Conservation (phyloP, 2,329 filamentous ascomycete species). For the Ceratocystis alfenasii region DNA sequence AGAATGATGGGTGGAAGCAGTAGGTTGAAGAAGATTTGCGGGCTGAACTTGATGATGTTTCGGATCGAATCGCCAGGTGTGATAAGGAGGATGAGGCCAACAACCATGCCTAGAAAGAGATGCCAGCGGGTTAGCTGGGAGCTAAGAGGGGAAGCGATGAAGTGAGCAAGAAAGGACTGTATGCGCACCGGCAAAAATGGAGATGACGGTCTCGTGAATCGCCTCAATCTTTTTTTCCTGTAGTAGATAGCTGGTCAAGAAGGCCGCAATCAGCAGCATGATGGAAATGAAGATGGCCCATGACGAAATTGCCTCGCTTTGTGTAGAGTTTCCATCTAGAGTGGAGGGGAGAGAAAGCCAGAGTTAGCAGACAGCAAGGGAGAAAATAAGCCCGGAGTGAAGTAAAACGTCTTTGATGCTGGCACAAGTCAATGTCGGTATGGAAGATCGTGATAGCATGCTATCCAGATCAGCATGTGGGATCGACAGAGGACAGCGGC, state of each 20-base stretch:
- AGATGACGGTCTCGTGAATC: conserved; percentile 94
- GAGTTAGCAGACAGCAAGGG: neutral
- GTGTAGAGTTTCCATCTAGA: conserved; percentile 59
- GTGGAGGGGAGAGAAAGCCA: conserved; percentile 25
- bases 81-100: conserved; percentile 77
- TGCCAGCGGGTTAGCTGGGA: conserved; percentile 6
- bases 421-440: neutral
- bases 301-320: conserved; percentile 90
- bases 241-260: conserved; percentile 93
- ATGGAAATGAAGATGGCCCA: conserved; percentile 98
- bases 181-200: conserved; percentile 76
- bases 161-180: conserved; percentile 10
- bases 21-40: conserved; percentile 99
- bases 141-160: neutral
- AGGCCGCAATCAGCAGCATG: conserved; percentile 79
- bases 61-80: conserved; percentile 73
- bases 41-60: conserved; percentile 89
- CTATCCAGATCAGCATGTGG: neutral
- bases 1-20: conserved; percentile 97
- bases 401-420: neutral
- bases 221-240: conserved; percentile 96
- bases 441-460: neutral
- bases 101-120: conserved; percentile 64
- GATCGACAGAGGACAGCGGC: neutral
- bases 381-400: neutral